Evolutionary conservation across 345 rosid genomes (phyloP), one percentile per base, ranked within the genome.

Genomic region (Linum lewisii): DNA sequence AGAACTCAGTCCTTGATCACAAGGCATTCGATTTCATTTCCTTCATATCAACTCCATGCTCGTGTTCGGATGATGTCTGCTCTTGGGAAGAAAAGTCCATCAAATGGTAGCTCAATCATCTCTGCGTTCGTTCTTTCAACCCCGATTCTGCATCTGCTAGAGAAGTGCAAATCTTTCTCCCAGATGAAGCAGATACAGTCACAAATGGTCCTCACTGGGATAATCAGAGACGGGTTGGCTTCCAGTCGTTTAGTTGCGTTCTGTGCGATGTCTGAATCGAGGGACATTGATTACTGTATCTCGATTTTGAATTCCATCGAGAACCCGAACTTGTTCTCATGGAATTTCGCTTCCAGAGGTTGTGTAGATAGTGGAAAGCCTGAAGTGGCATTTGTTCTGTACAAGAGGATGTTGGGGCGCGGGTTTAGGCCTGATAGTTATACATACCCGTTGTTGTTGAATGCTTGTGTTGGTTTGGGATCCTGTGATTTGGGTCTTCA

Each of bases 141-240:
- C 49, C 91, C 88, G 51, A 66, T 88, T 51, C 83, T 83, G 32
- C 77, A 79, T 5, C 42, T 83, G 0, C 82, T 84, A 42, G 84
- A 84, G 56, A 73, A 78, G 38, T 84, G 81, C 84, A 65, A 72
- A 34, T 79, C 81, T 42, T 56, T 84, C 24, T 21, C 68, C 62
- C 92, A 91, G 19, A 26, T 86, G 73, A 86, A 78, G 73, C 88
- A 86, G 72, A 77, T 88, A 52, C 96, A 88, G 68, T 64, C 95
- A 66, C 95, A 78, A 68, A 75, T 83, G 81, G 67, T 66, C 45
- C 25, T 75, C 60, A 76, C 76, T 7, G 88, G 86, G 51, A 69
- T 78, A 23, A 75, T 82, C 25, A 63, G 66, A 0, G 87, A 88
- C 58, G 68, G 75, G 49, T 71, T 82, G 15, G 88, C 88, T 16